A percentile compares a stretch with the other conserved stretches of the same genome.
Conservation (phyloP, 2,329 filamentous ascomycete genomes). For the Stachybotrys chartarum region DNA sequence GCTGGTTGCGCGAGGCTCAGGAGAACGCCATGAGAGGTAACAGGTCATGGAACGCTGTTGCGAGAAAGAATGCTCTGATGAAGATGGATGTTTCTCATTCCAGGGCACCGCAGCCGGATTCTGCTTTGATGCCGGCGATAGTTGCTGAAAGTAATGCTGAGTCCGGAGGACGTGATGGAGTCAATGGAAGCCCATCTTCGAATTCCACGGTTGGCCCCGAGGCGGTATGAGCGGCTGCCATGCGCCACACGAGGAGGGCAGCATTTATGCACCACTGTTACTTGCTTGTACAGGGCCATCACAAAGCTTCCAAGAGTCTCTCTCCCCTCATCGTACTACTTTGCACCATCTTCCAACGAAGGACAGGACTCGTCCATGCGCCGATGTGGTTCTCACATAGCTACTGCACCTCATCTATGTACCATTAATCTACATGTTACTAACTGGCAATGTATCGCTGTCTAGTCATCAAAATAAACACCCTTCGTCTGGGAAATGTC, state of each 20-base stretch:
- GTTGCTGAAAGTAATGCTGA: not conserved
- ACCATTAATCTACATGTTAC: not conserved
- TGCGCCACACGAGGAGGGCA: too few relatives aligned
- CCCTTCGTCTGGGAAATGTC: slow-evolving; percentile 76
- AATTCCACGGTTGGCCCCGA: too few relatives aligned
- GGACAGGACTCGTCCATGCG: too few relatives aligned
- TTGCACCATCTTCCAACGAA: too few relatives aligned
- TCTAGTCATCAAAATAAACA: slow-evolving; percentile 89
- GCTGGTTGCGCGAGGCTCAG: slow-evolving; percentile 45
- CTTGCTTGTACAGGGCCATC: too few relatives aligned
- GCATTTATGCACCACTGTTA: too few relatives aligned
- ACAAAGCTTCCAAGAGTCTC: too few relatives aligned
- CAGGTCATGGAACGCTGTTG: slow-evolving; percentile 38
- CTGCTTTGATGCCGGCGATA: not conserved
- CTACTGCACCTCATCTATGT: not conserved
- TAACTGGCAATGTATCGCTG: not conserved
- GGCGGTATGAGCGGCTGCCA: too few relatives aligned
- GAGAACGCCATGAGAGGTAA: slow-evolving; percentile 23
- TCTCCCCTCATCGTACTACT: too few relatives aligned
- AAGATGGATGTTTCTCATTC: slow-evolving; percentile 14
- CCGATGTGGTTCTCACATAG: not conserved
- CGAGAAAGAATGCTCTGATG: slow-evolving; percentile 42
- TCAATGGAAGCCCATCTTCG: not conserved
- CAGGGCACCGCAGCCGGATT: slow-evolving; percentile 16
- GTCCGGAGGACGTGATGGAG: not conserved